Evolutionary conservation across 768 basidiomycete genomes (phyloP).

Genomic region (Leucogyrophana mollusca): DNA sequence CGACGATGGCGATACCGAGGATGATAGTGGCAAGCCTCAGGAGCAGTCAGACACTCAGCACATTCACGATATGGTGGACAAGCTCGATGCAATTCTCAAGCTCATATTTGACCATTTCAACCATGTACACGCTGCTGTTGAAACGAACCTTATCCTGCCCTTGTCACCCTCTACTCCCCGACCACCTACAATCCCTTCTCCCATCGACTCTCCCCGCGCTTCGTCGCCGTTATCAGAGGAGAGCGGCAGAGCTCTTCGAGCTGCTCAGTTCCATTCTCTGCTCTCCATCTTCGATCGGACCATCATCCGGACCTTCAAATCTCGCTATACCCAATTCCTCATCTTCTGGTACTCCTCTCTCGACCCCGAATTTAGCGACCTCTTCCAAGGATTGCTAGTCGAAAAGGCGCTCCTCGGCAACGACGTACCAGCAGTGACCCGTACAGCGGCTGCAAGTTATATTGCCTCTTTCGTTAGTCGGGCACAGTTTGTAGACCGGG

Average conservation of each 20-base stretch:
- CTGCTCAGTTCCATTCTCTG: conserved; percentile 79
- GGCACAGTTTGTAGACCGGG: conserved; percentile 79
- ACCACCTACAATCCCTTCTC: conserved; percentile 10
- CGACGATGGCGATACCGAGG: conserved; percentile 53
- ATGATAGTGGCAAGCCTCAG: conserved; percentile 34
- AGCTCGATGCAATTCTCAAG: conserved; percentile 85
- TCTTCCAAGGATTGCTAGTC: conserved; percentile 94
- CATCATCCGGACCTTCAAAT: conserved; percentile 94
- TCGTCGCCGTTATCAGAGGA: conserved; percentile 25
- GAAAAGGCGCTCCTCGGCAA: conserved; percentile 76
- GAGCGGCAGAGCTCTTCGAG: conserved; percentile 39
- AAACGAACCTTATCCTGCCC: conserved; percentile 13
- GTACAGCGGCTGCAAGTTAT: conserved; percentile 92
- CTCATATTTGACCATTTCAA: conserved; percentile 87
- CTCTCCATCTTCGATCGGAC: conserved; percentile 92
- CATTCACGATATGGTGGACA: conserved; percentile 85
- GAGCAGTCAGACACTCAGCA: conserved; percentile 56
- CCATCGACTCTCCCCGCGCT: conserved; percentile 21
- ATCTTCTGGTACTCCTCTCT: conserved; percentile 95
- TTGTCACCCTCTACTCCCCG: conserved; percentile 5
- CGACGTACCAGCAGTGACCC: conserved; percentile 66
- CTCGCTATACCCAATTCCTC: conserved; percentile 96
- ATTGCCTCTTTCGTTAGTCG: conserved; percentile 91
- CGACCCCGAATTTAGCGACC: conserved; percentile 83
- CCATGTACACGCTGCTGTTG: conserved; percentile 35